Percentiles rank a stretch among this genome's conserved stretches.
These are phyloP conservation scores for Calocera viscosa DNA, from an alignment of 768 basidiomycete genomes.

Conservation along the genomic window DNA sequence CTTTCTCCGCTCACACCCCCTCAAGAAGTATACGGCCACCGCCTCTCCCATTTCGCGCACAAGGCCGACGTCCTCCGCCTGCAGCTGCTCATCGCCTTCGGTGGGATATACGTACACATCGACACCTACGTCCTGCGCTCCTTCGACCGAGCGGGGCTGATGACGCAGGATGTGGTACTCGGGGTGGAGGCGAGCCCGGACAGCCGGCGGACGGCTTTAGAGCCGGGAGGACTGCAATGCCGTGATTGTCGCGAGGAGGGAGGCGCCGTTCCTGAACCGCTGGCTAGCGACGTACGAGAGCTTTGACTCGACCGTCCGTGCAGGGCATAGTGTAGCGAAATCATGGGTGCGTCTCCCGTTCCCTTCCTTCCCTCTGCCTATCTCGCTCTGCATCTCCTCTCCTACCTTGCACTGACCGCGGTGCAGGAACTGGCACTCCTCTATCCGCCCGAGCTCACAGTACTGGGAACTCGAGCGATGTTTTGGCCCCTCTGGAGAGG, in stretches of 20 bases:
- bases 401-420: not conserved
- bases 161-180: slow-evolving; percentile 22
- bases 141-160: slow-evolving; percentile 18
- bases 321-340: slow-evolving; percentile 23
- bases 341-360: slow-evolving; percentile 24
- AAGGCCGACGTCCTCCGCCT: slow-evolving; percentile 26
- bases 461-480: not conserved
- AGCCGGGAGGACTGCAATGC: slow-evolving; percentile 28
- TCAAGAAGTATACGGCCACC: not conserved
- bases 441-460: not conserved
- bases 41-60: slow-evolving; percentile 24
- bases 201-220: slow-evolving; percentile 16
- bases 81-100: slow-evolving; percentile 24
- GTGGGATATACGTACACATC: slow-evolving; percentile 28
- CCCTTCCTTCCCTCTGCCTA: too few relatives aligned
- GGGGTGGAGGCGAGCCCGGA: slow-evolving; percentile 28
- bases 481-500: not conserved
- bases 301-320: slow-evolving; percentile 24
- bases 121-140: slow-evolving; percentile 24
- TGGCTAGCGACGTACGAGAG: too few relatives aligned
- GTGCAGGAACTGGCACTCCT: slow-evolving; percentile 1
- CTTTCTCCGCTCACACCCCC: not conserved
- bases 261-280: slow-evolving; percentile 25
- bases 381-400: not conserved
- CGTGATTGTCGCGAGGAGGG: slow-evolving; percentile 24